These are phyloP conservation scores for Colletotrichum limetticola DNA, from an alignment of 2,329 filamentous ascomycete genomes.

Conservation along the genomic window DNA sequence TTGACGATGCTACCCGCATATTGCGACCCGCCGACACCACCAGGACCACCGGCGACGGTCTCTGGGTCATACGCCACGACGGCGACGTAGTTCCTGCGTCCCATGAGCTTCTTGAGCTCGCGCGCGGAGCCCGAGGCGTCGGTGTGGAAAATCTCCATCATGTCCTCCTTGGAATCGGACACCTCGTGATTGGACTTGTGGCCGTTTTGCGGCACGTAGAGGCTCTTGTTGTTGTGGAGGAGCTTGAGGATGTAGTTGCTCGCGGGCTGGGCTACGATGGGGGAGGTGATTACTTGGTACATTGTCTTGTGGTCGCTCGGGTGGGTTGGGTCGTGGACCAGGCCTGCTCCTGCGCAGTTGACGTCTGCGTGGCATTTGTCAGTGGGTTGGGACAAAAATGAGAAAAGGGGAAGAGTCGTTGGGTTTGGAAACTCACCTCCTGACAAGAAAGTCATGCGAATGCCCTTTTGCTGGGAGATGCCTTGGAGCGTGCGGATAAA, in stretches of 20 bases:
- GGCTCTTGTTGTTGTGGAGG: slow-evolving; percentile 92
- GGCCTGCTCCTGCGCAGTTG: slow-evolving; percentile 89
- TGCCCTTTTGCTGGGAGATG: slow-evolving; percentile 92
- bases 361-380: slow-evolving; percentile 62
- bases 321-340: slow-evolving; percentile 92
- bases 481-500: slow-evolving; percentile 95
- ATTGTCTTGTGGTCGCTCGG: slow-evolving; percentile 98
- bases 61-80: slow-evolving; percentile 96
- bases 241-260: slow-evolving; percentile 89
- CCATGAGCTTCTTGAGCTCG: slow-evolving; percentile 94
- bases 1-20: neutral
- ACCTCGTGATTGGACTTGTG: slow-evolving; percentile 78
- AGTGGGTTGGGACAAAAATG: too few species aligned
- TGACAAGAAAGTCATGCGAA: slow-evolving; percentile 96
- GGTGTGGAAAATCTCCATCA: slow-evolving; percentile 99
- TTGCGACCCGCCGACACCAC: slow-evolving; percentile 42
- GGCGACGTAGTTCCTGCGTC: slow-evolving; percentile 89
- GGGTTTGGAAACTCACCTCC: slow-evolving; percentile 67
- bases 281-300: slow-evolving; percentile 96
- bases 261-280: slow-evolving; percentile 90
- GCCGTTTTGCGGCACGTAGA: slow-evolving; percentile 92
- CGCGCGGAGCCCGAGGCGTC: slow-evolving; percentile 86
- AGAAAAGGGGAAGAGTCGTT: too few species aligned
- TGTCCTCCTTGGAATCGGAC: slow-evolving; percentile 97
- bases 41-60: slow-evolving; percentile 56